Base-by-base conservation (phyloP, 495 filamentous ascomycete genomes). In the Evansstolkia leycettana region DNA sequence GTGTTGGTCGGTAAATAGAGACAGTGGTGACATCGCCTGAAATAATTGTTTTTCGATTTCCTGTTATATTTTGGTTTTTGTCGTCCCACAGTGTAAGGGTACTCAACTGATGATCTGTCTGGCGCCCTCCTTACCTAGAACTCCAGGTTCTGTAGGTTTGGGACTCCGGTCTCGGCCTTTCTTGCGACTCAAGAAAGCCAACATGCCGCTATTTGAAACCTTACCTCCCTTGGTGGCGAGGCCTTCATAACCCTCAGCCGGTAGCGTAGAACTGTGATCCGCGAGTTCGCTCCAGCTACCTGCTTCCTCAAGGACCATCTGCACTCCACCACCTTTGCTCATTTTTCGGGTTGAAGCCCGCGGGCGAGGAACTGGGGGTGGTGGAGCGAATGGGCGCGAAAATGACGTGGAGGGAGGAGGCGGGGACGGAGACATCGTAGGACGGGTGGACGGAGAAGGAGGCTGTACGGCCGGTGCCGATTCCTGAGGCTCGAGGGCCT, bases 41-140 rank as follows among this genome's bases (percentile, higher is more conserved):
- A 23, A 23, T 23, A 23, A 23, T 5, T 23, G 9, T 23, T 23
- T 23, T 9, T 23, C 20, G 20, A n/a, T n/a, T 23, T 23, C 20
- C 20, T 23, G 20, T 23, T n/a, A n/a, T n/a, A n/a, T n/a, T n/a
- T n/a, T 23, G 20, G 20, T 23, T 23, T 4, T 23, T 9, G 20
- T 23, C 20, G 20, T 23, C 9, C 20, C 20, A 9, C 20, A 5
- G 20, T 23, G 20, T 23, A 4, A 9, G 9, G 20, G n/a, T n/a
- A n/a, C 20, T 23, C 20, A 23, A 45, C 58, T 60, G 43, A 68
- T 64, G 34, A 68, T 68, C 37, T 66, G 64, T 34, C 90, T 70
- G 13, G 90, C 87, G 5, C 90, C 90, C 51, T 98, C 90, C 50
- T 94, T 94, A 36, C 90, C 92, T 41, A 98, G 52, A 31, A 98